Percentiles rank a stretch among this genome's conserved stretches.
These are phyloP conservation scores for Trichoderma sp. DNA, from an alignment of 2,329 filamentous ascomycete genomes.

Conservation along the genomic window DNA sequence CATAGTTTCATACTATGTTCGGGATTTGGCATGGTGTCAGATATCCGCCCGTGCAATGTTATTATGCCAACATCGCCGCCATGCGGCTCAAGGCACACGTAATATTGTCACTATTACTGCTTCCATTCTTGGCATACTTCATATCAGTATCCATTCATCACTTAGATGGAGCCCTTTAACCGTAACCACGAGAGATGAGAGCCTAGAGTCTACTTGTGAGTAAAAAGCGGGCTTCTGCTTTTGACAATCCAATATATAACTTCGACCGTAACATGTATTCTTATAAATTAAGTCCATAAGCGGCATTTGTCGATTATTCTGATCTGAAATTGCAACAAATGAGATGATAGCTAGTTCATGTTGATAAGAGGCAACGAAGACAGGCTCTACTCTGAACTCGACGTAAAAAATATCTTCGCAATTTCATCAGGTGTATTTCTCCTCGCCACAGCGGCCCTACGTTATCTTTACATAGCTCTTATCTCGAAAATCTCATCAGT, in stretches of 20 bases:
- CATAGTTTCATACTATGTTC: background rate
- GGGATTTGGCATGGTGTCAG: background rate
- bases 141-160: background rate
- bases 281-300: no score
- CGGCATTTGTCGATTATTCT: rapidly evolving
- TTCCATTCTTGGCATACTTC: background rate
- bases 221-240: background rate
- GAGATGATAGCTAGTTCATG: background rate
- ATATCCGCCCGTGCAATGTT: background rate
- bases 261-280: no score
- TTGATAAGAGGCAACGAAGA: background rate
- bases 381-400: background rate
- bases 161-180: background rate
- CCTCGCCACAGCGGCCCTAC: no score
- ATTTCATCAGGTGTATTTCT: background rate
- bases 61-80: background rate
- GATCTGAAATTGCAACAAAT: background rate
- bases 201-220: background rate
- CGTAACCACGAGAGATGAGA: background rate
- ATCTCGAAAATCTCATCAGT: no score
- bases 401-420: background rate
- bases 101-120: background rate
- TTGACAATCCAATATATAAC: background rate
- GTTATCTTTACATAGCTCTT: no score
- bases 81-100: background rate